Percentiles rank a stretch among this genome's conserved stretches.
Evolutionary conservation across 257 asterid genomes (phyloP).

Genomic region (Nicotiana sylvestris): DNA sequence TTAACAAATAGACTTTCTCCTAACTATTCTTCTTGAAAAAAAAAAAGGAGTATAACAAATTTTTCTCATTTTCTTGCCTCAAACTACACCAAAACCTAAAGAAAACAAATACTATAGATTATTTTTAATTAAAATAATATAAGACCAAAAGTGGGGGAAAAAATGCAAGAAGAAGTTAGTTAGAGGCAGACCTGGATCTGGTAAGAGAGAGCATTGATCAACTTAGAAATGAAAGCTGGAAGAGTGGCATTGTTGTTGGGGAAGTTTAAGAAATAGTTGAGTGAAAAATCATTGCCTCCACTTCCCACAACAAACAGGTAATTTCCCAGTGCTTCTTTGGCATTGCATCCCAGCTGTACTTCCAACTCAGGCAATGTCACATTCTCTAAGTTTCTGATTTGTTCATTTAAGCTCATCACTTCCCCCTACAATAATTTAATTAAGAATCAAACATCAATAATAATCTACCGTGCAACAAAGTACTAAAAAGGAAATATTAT

Average conservation of each 20-base stretch:
- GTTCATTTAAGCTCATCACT: constrained; percentile 48
- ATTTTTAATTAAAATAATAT: neutral
- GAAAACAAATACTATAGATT: neutral
- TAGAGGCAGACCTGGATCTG: constrained; percentile 48
- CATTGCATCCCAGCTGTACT: constrained; percentile 30
- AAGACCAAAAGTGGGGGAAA: neutral
- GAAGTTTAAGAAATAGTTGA: constrained; percentile 45
- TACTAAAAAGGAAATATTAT: neutral
- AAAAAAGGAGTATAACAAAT: neutral
- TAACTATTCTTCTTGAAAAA: neutral
- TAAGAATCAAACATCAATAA: neutral
- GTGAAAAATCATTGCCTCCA: constrained; percentile 79
- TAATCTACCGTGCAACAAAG: neutral
- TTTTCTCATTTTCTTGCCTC: neutral
- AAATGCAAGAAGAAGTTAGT: neutral
- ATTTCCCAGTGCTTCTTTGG: constrained; percentile 14
- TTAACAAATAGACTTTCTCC: too few species aligned
- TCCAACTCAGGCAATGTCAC: constrained; percentile 53
- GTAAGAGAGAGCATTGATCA: constrained; percentile 37
- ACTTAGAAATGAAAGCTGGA: constrained; percentile 43
- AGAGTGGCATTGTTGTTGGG: constrained; percentile 34
- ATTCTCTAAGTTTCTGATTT: constrained; percentile 49
- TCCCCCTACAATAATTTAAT: constrained; percentile 38
- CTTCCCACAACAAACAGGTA: constrained; percentile 61
- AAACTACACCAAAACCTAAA: neutral